Conservation (phyloP, 2,329 filamentous ascomycete species). For the Rhynchosporium graminicola region DNA sequence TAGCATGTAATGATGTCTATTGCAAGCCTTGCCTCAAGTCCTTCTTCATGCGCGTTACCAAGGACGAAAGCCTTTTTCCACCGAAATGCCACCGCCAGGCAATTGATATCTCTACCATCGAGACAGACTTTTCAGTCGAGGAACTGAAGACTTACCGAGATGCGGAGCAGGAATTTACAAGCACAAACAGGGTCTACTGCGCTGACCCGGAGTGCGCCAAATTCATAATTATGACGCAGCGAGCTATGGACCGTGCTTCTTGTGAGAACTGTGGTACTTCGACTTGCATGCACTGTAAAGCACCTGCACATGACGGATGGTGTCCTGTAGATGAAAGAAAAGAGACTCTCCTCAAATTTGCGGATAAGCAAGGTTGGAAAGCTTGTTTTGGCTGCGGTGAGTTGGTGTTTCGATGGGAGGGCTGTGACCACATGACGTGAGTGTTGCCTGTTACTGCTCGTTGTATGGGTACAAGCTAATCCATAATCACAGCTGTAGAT, state of each 20-base stretch:
- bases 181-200: constrained; percentile 33
- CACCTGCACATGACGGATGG: constrained; percentile 24
- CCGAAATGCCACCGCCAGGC: constrained; percentile 30
- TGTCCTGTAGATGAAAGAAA: constrained; percentile 26
- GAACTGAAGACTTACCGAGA: neutral
- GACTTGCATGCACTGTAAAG: constrained; percentile 31
- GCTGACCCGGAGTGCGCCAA: constrained; percentile 25
- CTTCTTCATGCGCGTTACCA: constrained; percentile 30
- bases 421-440: constrained; percentile 32
- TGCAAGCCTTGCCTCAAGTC: constrained; percentile 34
- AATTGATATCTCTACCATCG: constrained; percentile 30
- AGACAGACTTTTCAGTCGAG: constrained; percentile 26
- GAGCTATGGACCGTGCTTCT: constrained; percentile 22
- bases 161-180: constrained; percentile 29
- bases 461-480: constrained; percentile 19
- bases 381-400: constrained; percentile 26
- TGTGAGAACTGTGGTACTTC: constrained; percentile 23
- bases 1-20: constrained; percentile 32
- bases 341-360: constrained; percentile 23
- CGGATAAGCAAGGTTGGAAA: constrained; percentile 27
- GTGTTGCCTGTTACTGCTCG: constrained; percentile 19
- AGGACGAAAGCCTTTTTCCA: constrained; percentile 33
- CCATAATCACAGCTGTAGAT: constrained; percentile 28
- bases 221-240: constrained; percentile 25
- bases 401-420: constrained; percentile 26